Percentiles rank a stretch among this genome's conserved stretches.
These are phyloP conservation scores for Obba rivulosa DNA, from an alignment of 768 basidiomycete genomes.

Conservation along the genomic window DNA sequence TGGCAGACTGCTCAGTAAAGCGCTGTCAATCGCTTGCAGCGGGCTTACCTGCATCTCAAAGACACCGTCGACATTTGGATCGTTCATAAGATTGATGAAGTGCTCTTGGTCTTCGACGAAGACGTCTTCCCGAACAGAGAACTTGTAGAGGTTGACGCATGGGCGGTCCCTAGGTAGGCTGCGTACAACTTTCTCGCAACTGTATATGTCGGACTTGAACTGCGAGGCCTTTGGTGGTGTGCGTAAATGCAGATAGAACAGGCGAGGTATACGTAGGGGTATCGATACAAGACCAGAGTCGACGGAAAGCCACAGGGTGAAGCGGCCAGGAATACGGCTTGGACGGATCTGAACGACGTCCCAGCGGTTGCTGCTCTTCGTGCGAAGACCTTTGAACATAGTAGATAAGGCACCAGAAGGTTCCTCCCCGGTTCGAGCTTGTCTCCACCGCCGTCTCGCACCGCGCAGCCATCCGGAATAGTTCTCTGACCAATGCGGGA, in stretches of 20 bases:
- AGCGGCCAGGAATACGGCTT: constrained; percentile 73
- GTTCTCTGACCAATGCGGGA: constrained; percentile 59
- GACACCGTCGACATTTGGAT: constrained; percentile 91
- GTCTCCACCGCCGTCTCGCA: no score
- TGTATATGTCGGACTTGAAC: constrained; percentile 67
- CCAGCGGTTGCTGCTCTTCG: constrained; percentile 70
- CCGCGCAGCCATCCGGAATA: constrained; percentile 68
- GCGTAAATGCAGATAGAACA: constrained; percentile 92
- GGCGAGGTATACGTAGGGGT: constrained; percentile 79
- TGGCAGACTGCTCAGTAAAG: not conserved
- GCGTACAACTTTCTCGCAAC: constrained; percentile 65
- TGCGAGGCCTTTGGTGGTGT: constrained; percentile 55
- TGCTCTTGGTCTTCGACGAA: constrained; percentile 85
- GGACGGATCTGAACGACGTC: constrained; percentile 89
- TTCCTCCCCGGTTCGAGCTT: constrained; percentile 9
- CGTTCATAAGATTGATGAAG: constrained; percentile 88
- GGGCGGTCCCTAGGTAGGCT: constrained; percentile 77
- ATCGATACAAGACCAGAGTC: constrained; percentile 75
- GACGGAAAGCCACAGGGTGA: constrained; percentile 82
- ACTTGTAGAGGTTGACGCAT: constrained; percentile 75
- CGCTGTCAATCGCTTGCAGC: not conserved
- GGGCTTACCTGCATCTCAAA: constrained; percentile 81
- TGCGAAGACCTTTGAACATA: constrained; percentile 65
- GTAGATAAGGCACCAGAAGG: constrained; percentile 49
- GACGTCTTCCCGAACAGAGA: constrained; percentile 76